A percentile compares a stretch with the other conserved stretches of the same genome.
Evolutionary conservation across 148 eudicot genomes (phyloP).

Genomic region (Vaccinium vitisidaea): DNA sequence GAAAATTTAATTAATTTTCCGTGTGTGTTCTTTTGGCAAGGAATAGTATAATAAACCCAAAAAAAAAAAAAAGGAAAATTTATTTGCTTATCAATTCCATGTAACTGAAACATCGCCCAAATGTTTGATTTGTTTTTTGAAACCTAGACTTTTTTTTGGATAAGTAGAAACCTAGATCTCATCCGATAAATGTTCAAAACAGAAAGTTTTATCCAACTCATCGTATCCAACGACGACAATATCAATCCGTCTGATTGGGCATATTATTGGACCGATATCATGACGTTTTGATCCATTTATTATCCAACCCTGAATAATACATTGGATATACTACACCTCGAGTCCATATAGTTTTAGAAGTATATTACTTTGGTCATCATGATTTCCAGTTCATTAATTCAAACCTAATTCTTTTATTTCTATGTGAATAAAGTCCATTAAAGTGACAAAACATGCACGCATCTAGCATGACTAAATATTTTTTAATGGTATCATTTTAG

Average conservation of each 20-base stretch:
- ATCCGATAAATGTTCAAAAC: too few relatives aligned
- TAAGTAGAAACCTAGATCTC: too few relatives aligned
- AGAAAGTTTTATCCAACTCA: too few relatives aligned
- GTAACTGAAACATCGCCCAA: too few relatives aligned
- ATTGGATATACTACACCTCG: not conserved
- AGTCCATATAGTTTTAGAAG: not conserved
- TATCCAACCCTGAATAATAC: not conserved
- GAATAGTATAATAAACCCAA: too few relatives aligned
- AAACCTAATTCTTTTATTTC: not conserved
- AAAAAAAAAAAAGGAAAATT: too few relatives aligned
- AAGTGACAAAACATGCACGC: not conserved
- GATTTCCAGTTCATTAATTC: not conserved
- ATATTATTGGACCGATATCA: not conserved
- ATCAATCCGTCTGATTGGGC: not conserved
- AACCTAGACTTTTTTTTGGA: too few relatives aligned
- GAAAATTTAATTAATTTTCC: too few relatives aligned
- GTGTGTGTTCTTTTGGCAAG: too few relatives aligned
- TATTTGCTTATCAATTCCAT: too few relatives aligned
- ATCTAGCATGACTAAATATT: not conserved
- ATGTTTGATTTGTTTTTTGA: too few relatives aligned
- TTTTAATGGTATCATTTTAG: not conserved
- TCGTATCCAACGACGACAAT: not conserved
- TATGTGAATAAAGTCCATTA: too few relatives aligned
- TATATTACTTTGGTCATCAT: not conserved
- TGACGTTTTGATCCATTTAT: not conserved